Conservation (phyloP, 306 rosid species). For the Pueraria montana region DNA sequence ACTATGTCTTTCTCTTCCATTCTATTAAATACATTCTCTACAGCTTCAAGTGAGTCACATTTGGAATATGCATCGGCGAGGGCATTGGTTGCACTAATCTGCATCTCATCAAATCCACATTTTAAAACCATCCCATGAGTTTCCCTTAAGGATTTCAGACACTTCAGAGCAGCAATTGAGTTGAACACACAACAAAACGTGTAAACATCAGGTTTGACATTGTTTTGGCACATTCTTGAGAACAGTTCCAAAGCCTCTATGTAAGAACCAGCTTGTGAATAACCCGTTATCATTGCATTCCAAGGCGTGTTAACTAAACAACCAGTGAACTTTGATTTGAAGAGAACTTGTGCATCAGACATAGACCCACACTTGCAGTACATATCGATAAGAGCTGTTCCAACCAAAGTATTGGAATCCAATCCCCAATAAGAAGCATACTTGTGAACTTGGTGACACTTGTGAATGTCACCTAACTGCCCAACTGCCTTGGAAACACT, state of each 20-base stretch:
- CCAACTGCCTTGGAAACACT: constrained; percentile 75
- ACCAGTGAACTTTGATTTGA: constrained; percentile 53
- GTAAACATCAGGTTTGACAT: constrained; percentile 60
- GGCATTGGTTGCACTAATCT: constrained; percentile 64
- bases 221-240: constrained; percentile 63
- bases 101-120: constrained; percentile 53
- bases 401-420: constrained; percentile 66
- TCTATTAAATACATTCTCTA: constrained; percentile 61
- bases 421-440: constrained; percentile 65
- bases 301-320: constrained; percentile 69
- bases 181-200: constrained; percentile 76
- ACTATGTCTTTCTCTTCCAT: constrained; percentile 79
- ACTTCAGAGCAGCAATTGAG: constrained; percentile 68
- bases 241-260: constrained; percentile 68
- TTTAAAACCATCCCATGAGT: constrained; percentile 69
- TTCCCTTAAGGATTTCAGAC: constrained; percentile 46
- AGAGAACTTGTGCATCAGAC: constrained; percentile 61
- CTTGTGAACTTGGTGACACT: constrained; percentile 60
- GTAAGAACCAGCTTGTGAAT: constrained; percentile 65
- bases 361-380: constrained; percentile 69
- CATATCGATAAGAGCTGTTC: constrained; percentile 82
- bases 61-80: constrained; percentile 76
- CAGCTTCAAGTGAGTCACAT: constrained; percentile 66
- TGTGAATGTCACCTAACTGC: constrained; percentile 58
- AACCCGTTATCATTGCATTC: constrained; percentile 84